Evolutionary conservation across 257 asterid species (phyloP), one percentile per base, ranked within the genome.

Genomic region (Dorcoceras hygrometricum): DNA sequence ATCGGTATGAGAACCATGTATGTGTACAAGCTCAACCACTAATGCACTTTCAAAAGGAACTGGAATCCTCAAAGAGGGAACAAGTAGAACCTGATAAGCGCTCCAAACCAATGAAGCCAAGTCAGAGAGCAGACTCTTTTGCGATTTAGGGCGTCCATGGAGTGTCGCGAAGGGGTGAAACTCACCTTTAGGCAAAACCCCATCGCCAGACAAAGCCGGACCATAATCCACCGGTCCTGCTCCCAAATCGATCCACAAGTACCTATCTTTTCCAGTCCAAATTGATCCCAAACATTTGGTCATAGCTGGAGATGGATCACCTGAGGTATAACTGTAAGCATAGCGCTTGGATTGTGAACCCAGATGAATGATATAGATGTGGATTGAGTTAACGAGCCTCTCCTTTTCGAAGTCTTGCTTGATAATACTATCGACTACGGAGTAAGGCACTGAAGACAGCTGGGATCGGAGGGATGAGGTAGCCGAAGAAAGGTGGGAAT

Each of bases 201-300:
- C 97, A 48, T 94, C 99, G 3, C 99, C 99, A 0, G 97, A 90
- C 66, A 94, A 72, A 0, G 81, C 92, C 6, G 99, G 99, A 16
- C 99, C 97, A 23, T 93, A 93, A 58, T 93, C 99, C 60, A 93
- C 99, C 51, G 99, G 99, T 0, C 99, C 99, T 6, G 99, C 97
- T 5, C 94, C 95, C 63, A 94, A 77, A 77, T 94, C 99, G 51
- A 94, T 84, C 99, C 99, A 94, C 72, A 94, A 23, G 74, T 90
- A 94, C 22, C 99, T 81, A 8, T 90, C 97, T 60, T 85, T 86
- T 20, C 95, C 99, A 0, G 96, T 81, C 97, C 97, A 94, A 53
- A 94, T 72, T 48, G 85, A 82, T 69, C 99, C 99, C 73, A 90
- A 59, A 60, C 99, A 93, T 71, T 93, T 90, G 56, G 95, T 82